Percentiles rank a stretch among this genome's conserved stretches.
Evolutionary conservation across 2,329 filamentous ascomycete species (phyloP).

Genomic region (Pseudomassariella vexata): DNA sequence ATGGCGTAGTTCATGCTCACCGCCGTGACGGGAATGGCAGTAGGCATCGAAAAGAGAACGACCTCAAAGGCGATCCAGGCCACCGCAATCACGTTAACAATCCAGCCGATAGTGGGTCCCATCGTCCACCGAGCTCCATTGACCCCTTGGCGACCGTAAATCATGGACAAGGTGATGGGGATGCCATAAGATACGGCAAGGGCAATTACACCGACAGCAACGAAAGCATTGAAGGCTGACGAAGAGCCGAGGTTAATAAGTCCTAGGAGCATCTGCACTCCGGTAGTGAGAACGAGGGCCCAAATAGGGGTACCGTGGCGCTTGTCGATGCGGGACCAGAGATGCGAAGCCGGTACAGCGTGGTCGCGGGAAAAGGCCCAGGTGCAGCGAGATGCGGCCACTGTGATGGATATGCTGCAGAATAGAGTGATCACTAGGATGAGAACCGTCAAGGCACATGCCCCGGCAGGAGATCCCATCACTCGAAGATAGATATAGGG

Average conservation of each 20-base stretch:
- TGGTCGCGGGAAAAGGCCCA: constrained; percentile 59
- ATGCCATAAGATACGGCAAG: constrained; percentile 51
- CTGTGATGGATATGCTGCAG: constrained; percentile 60
- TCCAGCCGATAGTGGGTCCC: constrained; percentile 32
- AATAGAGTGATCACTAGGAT: constrained; percentile 51
- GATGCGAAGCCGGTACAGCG: constrained; percentile 43
- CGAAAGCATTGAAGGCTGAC: constrained; percentile 53
- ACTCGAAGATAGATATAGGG: constrained; percentile 47
- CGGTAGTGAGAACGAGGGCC: constrained; percentile 49
- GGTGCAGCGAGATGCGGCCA: constrained; percentile 60
- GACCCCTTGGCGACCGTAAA: constrained; percentile 39
- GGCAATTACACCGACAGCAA: constrained; percentile 47
- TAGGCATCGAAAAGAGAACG: constrained; percentile 41
- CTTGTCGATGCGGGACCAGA: constrained; percentile 47
- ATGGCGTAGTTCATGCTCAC: constrained; percentile 43
- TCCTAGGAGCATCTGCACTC: constrained; percentile 47
- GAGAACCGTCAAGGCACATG: constrained; percentile 44
- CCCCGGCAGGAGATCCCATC: constrained; percentile 43
- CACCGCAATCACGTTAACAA: constrained; percentile 39
- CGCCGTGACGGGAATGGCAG: constrained; percentile 21
- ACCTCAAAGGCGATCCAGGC: constrained; percentile 46
- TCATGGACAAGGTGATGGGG: constrained; percentile 45
- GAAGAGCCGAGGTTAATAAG: constrained; percentile 52
- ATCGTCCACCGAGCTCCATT: constrained; percentile 41
- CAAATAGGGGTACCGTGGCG: constrained; percentile 49